phyloP scores from a whole-genome alignment of 306 rosid species.

The Cicer chorassanicum region DNA sequence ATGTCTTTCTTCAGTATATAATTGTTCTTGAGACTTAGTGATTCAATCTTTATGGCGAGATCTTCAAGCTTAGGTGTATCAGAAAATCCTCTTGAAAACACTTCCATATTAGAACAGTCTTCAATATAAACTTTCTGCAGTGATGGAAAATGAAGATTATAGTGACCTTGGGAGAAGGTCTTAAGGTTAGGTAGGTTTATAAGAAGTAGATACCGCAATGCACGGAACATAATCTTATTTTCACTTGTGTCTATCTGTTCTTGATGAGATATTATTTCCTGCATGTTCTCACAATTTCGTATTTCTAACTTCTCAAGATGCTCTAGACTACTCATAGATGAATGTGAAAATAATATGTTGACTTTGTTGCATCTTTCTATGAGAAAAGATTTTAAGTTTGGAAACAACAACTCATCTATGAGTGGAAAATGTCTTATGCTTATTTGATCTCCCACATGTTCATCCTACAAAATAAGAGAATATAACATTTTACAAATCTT shows the following conservation, averaged over 20 bases:
- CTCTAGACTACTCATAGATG: not conserved
- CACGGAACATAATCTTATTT: not conserved
- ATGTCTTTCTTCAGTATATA: not conserved
- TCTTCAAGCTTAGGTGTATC: not conserved
- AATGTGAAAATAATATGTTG: not conserved
- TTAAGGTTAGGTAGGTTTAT: not conserved
- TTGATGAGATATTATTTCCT: not conserved
- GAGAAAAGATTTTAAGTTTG: not conserved
- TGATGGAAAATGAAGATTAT: not conserved
- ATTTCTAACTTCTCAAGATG: not conserved
- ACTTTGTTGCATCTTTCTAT: not conserved
- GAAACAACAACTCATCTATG: not conserved
- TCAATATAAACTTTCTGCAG: not conserved
- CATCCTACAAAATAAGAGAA: not conserved
- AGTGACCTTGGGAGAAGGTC: not conserved
- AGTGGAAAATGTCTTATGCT: not conserved
- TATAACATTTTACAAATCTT: not conserved
- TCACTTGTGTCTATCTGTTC: not conserved
- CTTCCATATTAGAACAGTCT: not conserved
- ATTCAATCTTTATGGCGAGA: not conserved
- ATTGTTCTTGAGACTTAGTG: not conserved
- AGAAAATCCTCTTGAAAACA: not conserved
- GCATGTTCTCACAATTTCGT: not conserved
- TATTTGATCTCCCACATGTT: not conserved
- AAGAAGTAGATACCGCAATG: not conserved